Evolutionary conservation across 2,329 filamentous ascomycete species (phyloP), one percentile per base, ranked within the genome.

Genomic region (Aspergillus udagawae): DNA sequence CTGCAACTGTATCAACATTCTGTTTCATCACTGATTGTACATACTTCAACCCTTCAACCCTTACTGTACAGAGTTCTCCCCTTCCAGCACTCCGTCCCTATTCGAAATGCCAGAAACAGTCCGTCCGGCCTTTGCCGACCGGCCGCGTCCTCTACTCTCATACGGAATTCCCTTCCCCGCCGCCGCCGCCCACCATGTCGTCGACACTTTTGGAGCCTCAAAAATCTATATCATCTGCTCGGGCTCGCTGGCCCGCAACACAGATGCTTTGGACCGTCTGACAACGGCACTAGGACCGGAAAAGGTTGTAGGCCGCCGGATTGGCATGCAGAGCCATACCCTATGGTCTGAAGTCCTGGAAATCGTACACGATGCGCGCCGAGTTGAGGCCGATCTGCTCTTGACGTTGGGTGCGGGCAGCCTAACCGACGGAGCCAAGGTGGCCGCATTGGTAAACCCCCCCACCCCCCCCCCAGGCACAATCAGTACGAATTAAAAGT

Each of bases 341-440:
- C 74, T 79, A 3, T 83, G 80, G 75, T 76, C 77, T 1, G 79
- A 85, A 57, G 76, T 83, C 6, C 62, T 84, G 0, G 74, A 80
- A 47, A 74, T 83, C 27, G 72, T 77, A 1, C 63, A 70, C 0
- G 78, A 82, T 23, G 74, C 75, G 1, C 65, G 70, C 4, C 59
- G 63, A 0, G 64, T 63, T 7, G 54, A 75, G 3, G 75, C 75
- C 0, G 82, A 86, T 69, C 74, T 80, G 44, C 65, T 86, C 4
- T 66, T 85, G 10, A 85, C 82, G 0, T 66, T 85, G 2, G 82
- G 83, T 3, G 82, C 76, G 0, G 82, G 83, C 0, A 82, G 78
- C 49, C 65, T 85, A n/a, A 84, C 80, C 0, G 82, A 85, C 64
- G 81, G 73, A 0, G 82, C 82, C 0, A 85, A 85, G 65, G 71